Conservation (phyloP, 1,284 basidiomycete genomes). For the Trametes polyzona region DNA sequence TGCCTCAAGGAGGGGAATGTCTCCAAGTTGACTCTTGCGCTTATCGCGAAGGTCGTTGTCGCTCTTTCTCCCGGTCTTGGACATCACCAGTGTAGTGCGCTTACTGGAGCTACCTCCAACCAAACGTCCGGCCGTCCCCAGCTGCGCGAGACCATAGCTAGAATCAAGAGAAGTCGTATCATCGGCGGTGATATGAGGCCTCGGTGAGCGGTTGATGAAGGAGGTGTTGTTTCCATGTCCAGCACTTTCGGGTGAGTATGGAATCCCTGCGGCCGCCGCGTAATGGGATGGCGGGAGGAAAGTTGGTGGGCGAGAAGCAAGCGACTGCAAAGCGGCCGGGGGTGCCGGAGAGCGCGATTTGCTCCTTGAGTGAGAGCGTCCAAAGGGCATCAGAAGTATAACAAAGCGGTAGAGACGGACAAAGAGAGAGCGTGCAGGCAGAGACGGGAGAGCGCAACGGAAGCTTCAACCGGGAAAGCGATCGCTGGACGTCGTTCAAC, state of each 20-base stretch:
- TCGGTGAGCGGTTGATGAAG: slow-evolving; percentile 1
- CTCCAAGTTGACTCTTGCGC: slow-evolving; percentile 51
- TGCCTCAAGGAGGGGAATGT: slow-evolving; percentile 60
- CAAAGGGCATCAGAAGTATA: slow-evolving; percentile 21
- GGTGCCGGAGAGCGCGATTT: slow-evolving; percentile 32
- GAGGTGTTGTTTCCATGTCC: not conserved
- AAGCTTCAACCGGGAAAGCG: not conserved
- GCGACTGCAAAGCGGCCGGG: not conserved
- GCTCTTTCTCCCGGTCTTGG: slow-evolving; percentile 19
- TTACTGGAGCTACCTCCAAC: slow-evolving; percentile 26
- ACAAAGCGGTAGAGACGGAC: not conserved
- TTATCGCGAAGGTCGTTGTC: slow-evolving; percentile 30
- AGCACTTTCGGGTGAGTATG: not conserved
- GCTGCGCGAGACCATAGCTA: not conserved
- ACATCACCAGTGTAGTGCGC: slow-evolving; percentile 25
- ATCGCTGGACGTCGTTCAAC: not conserved
- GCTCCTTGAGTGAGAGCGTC: slow-evolving; percentile 27
- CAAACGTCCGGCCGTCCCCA: slow-evolving; percentile 19
- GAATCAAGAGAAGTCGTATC: not conserved
- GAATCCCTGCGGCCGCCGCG: slow-evolving; percentile 59
- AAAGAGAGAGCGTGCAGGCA: not conserved
- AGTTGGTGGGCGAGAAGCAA: slow-evolving; percentile 31
- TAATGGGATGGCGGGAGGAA: slow-evolving; percentile 69
- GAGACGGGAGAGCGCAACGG: not conserved
- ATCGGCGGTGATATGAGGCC: slow-evolving; percentile 1